Evolutionary conservation across 2,329 filamentous ascomycete species (phyloP).

Genomic region (Anthostomella pinea): DNA sequence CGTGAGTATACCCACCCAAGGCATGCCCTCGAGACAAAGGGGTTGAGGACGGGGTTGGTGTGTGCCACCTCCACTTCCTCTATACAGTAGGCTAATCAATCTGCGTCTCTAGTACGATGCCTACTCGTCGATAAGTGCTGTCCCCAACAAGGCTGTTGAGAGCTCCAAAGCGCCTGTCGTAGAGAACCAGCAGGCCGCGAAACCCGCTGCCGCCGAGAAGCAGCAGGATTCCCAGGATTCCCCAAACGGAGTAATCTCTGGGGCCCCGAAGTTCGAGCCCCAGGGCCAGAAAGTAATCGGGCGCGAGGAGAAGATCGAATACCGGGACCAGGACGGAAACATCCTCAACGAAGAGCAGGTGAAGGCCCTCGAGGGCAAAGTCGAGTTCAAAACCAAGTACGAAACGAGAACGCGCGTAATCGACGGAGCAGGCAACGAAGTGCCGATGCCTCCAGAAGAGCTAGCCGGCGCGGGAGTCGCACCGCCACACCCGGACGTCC

Average conservation of each 20-base stretch:
- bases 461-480: constrained; percentile 44
- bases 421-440: constrained; percentile 75
- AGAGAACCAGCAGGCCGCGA: constrained; percentile 18
- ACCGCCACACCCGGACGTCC: constrained; percentile 59
- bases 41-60: constrained; percentile 17
- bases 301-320: constrained; percentile 83
- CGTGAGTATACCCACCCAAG: constrained; percentile 60
- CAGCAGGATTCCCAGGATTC: constrained; percentile 20
- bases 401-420: constrained; percentile 89
- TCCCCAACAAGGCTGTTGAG: constrained; percentile 22
- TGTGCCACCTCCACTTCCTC: constrained; percentile 8
- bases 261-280: constrained; percentile 46
- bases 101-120: constrained; percentile 43
- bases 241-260: constrained; percentile 40
- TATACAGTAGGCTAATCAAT: constrained; percentile 18
- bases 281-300: constrained; percentile 46
- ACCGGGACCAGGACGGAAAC: constrained; percentile 92
- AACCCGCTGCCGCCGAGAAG: constrained; percentile 24
- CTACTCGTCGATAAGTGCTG: constrained; percentile 37
- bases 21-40: constrained; percentile 35
- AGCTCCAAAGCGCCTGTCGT: constrained; percentile 23
- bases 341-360: constrained; percentile 82
- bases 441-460: constrained; percentile 48
- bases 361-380: constrained; percentile 80
- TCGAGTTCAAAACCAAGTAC: constrained; percentile 92